Base-by-base conservation (phyloP, 192 early-diverging fungal species). In the Podila verticillata region DNA sequence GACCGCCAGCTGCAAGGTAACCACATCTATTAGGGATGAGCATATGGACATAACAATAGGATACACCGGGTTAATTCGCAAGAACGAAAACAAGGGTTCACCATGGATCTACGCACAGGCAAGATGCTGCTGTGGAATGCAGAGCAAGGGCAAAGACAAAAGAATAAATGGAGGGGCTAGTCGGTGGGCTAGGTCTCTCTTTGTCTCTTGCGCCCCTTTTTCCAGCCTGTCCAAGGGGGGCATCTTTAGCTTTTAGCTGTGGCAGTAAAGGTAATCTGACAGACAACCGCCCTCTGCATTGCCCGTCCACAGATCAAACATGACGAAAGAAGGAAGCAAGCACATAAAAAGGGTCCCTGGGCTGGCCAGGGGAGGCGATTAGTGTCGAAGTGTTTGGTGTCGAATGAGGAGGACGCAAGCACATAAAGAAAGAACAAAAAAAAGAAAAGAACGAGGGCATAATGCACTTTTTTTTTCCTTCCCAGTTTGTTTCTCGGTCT, bases 1-100 rank as follows among this genome's bases (percentile, higher is more conserved):
- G 95, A n/a, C 97, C 97, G 48, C 97, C 97, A 26, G 92, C 95
- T 2, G 95, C 97, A 49, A 96, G 85, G 72, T 90, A 98, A 22
- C 95, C 96, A 63, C 85, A 89, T 35, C 92, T 92, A 72, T 10
- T 10, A 26, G 31, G 31, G 7, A 49, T 9, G 56, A 57, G n/a
- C n/a, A n/a, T n/a, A n/a, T n/a, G n/a, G n/a, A n/a, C n/a, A n/a
- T n/a, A 32, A 63, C 28, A 30, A 32, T 26, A n/a, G 35, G 9
- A 58, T 17, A 20, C 15, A 57, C 9, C 10, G 20, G 8, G 13
- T 44, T 44, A 44, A 15, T 44, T 44, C 1, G 17, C 39, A 44
- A 2, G 0, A 3, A 44, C n/a, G n/a, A 2, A 44, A 44, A 15
- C 39, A 15, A 54, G 22, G 24, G 58, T 60, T 28, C 30, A 31